Base-by-base conservation (phyloP, 176 grass and related monocot genomes). In the Phyllostachys edulis region DNA sequence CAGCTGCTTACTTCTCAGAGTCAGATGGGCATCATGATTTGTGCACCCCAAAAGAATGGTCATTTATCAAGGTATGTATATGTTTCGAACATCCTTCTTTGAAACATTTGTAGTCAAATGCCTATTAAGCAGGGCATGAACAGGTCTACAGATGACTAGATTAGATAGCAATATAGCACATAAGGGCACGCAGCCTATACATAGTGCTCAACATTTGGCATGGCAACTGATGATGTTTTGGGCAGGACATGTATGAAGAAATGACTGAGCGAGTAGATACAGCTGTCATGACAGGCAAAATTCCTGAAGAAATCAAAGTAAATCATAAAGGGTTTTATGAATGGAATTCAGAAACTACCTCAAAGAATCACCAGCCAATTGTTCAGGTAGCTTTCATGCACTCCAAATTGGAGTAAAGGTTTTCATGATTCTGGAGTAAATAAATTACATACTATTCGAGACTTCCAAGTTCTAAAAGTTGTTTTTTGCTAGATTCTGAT, bases 261-360 rank as follows among this genome's bases (percentile, higher is more conserved):
- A 91, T 97, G 92, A 86, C 34, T 6, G 63, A 83, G 38, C 79
- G 84, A 44, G 88, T 94, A 1, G 76, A 91, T 59, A 87, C 78
- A 3, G 68, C 34, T 77, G 91, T 79, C 1, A 77, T 68, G 71
- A 88, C 80, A 40, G 82, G 89, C 38, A 76, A 89, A 32, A 21
- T 95, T 47, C 67, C 89, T 2, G 87, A 85, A 75, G 85, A 95
- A 77, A 84, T 88, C 11, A 85, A 63, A 40, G 68, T 27, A 77
- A 75, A 64, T 4, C 92, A 95, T 55, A 93, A 91, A 84, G 90
- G 90, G 32, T 97, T 94, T 82, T 21, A 45, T 63, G 84, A 93
- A 82, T 93, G 95, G 92, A 87, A 77, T 81, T n/a, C 52, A 2
- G 84, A 44, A 4, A 40, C 61, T 1, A 90, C 68, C 52, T 54